phyloP scores from a whole-genome alignment of 2,329 filamentous ascomycete genomes.

The Orbilia blumenaviensis region DNA sequence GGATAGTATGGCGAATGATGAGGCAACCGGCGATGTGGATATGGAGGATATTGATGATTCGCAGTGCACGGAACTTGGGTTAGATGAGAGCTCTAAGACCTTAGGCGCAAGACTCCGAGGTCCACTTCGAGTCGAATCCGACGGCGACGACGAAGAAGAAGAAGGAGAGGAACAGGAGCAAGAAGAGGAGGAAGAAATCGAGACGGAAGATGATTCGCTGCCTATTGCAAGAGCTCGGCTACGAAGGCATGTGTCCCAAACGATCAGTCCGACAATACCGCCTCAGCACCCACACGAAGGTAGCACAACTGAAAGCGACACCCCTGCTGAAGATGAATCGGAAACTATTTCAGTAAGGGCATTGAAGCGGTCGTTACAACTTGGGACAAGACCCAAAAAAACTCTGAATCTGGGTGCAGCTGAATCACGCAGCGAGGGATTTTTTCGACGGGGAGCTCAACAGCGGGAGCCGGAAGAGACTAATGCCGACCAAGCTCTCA shows the following conservation, averaged over 20 bases:
- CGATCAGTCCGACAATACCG: neutral
- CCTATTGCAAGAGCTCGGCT: neutral
- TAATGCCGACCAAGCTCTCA: neutral
- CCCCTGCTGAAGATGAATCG: conserved; percentile 3
- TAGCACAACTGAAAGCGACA: conserved; percentile 9
- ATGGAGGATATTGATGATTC: conserved; percentile 42
- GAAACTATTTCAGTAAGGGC: neutral
- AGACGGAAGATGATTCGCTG: conserved; percentile 29
- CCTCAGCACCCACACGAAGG: neutral
- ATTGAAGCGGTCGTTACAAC: conserved; percentile 22
- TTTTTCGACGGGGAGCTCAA: neutral
- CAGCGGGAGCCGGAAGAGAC: neutral
- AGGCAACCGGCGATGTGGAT: conserved; percentile 6
- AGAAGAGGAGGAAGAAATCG: neutral
- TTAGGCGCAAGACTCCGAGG: neutral
- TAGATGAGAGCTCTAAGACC: conserved; percentile 8
- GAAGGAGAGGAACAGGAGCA: neutral
- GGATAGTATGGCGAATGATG: neutral
- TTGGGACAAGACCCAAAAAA: conserved; percentile 24
- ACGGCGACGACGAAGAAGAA: neutral
- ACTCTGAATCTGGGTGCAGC: neutral
- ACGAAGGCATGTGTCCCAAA: conserved; percentile 24
- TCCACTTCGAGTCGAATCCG: neutral
- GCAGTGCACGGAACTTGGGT: conserved; percentile 1
- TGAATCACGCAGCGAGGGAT: conserved; percentile 17